A percentile compares a stretch with the other conserved stretches of the same genome.
Evolutionary conservation across 306 rosid genomes (phyloP).

Genomic region (Pueraria montana): DNA sequence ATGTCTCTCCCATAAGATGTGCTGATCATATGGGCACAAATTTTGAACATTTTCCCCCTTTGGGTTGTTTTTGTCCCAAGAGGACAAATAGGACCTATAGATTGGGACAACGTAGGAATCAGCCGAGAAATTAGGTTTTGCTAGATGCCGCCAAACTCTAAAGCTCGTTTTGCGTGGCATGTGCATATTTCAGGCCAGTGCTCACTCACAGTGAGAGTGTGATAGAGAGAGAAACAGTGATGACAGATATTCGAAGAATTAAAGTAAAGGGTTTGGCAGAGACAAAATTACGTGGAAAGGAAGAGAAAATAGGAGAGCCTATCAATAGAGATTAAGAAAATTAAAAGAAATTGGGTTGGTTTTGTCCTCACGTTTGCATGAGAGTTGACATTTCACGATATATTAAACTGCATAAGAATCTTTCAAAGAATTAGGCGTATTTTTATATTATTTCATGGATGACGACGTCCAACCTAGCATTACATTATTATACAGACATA

Average conservation of each 20-base stretch:
- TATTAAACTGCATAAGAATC: conserved; percentile 53
- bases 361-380: conserved; percentile 53
- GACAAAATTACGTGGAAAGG: conserved; percentile 41
- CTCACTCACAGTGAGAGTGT: conserved; percentile 36
- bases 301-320: conserved; percentile 17
- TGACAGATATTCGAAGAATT: conserved; percentile 53
- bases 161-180: conserved; percentile 39
- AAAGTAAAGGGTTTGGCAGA: conserved; percentile 40
- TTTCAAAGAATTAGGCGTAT: conserved; percentile 52
- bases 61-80: conserved; percentile 34
- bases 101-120: conserved; percentile 46
- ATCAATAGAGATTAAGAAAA: conserved; percentile 50
- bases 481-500: conserved; percentile 40
- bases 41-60: conserved; percentile 34
- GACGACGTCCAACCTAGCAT: conserved; percentile 58
- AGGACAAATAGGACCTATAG: conserved; percentile 14
- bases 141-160: conserved; percentile 30
- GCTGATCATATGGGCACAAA: conserved; percentile 49
- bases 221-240: conserved; percentile 1
- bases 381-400: conserved; percentile 56
- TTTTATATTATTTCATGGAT: conserved; percentile 54
- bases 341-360: conserved; percentile 39
- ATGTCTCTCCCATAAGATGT: conserved; percentile 51
- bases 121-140: conserved; percentile 31
- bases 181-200: conserved; percentile 38